Conservation (phyloP, 2,329 filamentous ascomycete genomes). For the Alternaria conjuncta region DNA sequence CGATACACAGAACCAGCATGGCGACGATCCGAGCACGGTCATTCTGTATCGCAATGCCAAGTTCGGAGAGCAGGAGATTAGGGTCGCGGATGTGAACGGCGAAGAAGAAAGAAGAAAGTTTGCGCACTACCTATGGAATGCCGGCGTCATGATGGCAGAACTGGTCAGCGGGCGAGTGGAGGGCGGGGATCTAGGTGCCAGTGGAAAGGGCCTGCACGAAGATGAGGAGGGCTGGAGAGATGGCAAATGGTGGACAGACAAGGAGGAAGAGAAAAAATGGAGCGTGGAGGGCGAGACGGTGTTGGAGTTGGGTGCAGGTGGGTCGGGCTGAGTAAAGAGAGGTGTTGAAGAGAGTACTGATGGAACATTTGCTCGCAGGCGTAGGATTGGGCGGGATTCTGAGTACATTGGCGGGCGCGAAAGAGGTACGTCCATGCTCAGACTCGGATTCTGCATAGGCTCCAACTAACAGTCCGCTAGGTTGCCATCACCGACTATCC, state of each 20-base stretch:
- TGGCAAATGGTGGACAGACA: conserved; percentile 42
- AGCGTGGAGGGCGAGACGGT: conserved; percentile 59
- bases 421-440: conserved; percentile 46
- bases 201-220: conserved; percentile 28
- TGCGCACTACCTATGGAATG: conserved; percentile 77
- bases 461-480: conserved; percentile 26
- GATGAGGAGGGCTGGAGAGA: conserved; percentile 25
- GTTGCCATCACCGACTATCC: conserved; percentile 74
- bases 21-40: conserved; percentile 62
- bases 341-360: conserved; percentile 31
- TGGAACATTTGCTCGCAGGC: conserved; percentile 35
- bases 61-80: conserved; percentile 47
- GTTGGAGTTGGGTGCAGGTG: conserved; percentile 73
- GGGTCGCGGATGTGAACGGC: conserved; percentile 54
- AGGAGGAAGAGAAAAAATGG: conserved; percentile 48
- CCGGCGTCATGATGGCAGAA: conserved; percentile 57
- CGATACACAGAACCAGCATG: conserved; percentile 70
- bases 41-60: conserved; percentile 63
- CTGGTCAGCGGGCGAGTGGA: conserved; percentile 44
- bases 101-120: conserved; percentile 67
- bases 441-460: not conserved
- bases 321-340: conserved; percentile 43
- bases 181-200: conserved; percentile 18
- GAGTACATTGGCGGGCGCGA: conserved; percentile 53
- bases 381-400: conserved; percentile 58